These are phyloP conservation scores for Eutypella sp. DNA, from an alignment of 2,329 filamentous ascomycete genomes.

Conservation along the genomic window DNA sequence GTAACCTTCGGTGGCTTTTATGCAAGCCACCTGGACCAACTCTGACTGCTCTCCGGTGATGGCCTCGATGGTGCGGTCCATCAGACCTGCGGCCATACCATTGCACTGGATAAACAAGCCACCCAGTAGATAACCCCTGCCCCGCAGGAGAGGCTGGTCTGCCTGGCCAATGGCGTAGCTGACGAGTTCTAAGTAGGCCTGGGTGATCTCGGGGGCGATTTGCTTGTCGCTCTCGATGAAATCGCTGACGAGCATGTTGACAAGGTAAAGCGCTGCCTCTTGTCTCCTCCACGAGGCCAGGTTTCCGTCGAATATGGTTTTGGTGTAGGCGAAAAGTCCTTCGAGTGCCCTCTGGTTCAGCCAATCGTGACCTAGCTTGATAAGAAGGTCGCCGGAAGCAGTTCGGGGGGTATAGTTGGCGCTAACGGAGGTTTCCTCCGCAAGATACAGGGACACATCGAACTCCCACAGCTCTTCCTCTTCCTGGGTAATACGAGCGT, in stretches of 20 bases:
- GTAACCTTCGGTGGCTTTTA: conserved; percentile 75
- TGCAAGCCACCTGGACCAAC: conserved; percentile 86
- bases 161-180: conserved; percentile 66
- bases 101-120: conserved; percentile 71
- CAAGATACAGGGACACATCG: conserved; percentile 90
- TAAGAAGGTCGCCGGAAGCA: conserved; percentile 84
- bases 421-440: conserved; percentile 90
- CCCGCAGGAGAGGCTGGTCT: conserved; percentile 73
- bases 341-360: conserved; percentile 70
- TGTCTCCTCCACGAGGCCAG: conserved; percentile 55
- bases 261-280: conserved; percentile 78
- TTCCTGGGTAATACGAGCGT: conserved; percentile 85
- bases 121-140: conserved; percentile 81
- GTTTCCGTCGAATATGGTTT: conserved; percentile 62
- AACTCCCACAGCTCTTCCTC: conserved; percentile 96
- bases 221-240: conserved; percentile 72
- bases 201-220: conserved; percentile 64
- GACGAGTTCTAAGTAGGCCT: conserved; percentile 75
- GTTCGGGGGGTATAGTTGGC: conserved; percentile 94
- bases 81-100: conserved; percentile 57
- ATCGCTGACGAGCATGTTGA: conserved; percentile 79
- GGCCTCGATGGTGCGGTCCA: conserved; percentile 69
- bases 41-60: conserved; percentile 75
- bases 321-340: conserved; percentile 72
- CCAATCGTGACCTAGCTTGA: conserved; percentile 84